Evolutionary conservation across 352 stramenopile species (phyloP).

Genomic region (Phytophthora europaea): DNA sequence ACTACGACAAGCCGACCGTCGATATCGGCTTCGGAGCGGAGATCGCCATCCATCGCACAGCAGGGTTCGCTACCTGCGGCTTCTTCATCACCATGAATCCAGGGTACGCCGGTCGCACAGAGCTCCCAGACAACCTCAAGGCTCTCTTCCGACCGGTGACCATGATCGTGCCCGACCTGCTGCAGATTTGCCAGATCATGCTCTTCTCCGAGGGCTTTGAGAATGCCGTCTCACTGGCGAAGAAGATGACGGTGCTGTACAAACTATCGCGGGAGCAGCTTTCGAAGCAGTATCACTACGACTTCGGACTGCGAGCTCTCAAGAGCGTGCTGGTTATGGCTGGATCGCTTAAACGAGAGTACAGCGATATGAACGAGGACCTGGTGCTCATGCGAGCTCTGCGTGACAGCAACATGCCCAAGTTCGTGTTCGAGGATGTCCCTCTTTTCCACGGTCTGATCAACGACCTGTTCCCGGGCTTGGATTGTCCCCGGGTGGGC

Average conservation of each 20-base stretch:
- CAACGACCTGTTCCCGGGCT: slow-evolving; percentile 95
- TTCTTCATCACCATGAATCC: slow-evolving; percentile 98
- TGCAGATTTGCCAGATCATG: slow-evolving; percentile 96
- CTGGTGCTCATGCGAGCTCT: slow-evolving; percentile 96
- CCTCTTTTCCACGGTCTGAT: slow-evolving; percentile 96
- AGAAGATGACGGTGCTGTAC: slow-evolving; percentile 97
- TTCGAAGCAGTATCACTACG: slow-evolving; percentile 97
- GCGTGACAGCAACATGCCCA: slow-evolving; percentile 97
- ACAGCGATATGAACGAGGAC: slow-evolving; percentile 94
- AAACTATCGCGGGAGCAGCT: slow-evolving; percentile 96
- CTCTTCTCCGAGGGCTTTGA: slow-evolving; percentile 95
- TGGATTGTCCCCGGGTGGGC: slow-evolving; percentile 94
- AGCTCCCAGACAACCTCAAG: slow-evolving; percentile 95
- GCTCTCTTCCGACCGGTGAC: slow-evolving; percentile 94
- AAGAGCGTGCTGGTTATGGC: slow-evolving; percentile 97
- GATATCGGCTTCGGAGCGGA: slow-evolving; percentile 94
- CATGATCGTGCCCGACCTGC: slow-evolving; percentile 94
- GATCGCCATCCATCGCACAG: slow-evolving; percentile 93
- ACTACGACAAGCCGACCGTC: slow-evolving; percentile 92
- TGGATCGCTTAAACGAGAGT: slow-evolving; percentile 93
- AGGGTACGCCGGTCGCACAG: slow-evolving; percentile 92
- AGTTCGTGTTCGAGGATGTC: slow-evolving; percentile 97
- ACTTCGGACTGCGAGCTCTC: slow-evolving; percentile 94
- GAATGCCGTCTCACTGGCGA: slow-evolving; percentile 88
- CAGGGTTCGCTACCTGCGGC: slow-evolving; percentile 93